Conservation (phyloP, 106 monocot genomes). For the Cymbidium sinense region DNA sequence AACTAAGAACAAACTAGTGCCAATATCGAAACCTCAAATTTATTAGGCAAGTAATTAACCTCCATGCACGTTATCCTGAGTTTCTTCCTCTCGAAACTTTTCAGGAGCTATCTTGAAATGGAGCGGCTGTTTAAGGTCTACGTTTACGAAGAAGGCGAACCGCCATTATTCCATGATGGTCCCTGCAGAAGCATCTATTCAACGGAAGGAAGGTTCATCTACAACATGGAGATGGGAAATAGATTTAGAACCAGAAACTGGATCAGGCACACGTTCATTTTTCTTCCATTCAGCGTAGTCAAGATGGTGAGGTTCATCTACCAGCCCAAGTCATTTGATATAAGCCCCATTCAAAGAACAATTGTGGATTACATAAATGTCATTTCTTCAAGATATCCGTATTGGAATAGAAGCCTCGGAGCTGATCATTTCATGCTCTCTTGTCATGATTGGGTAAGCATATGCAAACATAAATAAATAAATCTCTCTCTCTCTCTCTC, state of each 20-base stretch:
- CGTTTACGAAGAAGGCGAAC: constrained; percentile 62
- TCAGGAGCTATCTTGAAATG: constrained; percentile 71
- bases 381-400: constrained; percentile 19
- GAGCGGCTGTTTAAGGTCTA: constrained; percentile 52
- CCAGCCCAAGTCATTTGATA: constrained; percentile 12
- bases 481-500: too few species aligned
- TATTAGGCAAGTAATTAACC: neutral
- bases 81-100: neutral
- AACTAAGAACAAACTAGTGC: too few species aligned
- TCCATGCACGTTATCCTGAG: neutral
- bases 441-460: constrained; percentile 40
- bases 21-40: neutral
- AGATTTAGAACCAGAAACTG: constrained; percentile 30
- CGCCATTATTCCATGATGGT: constrained; percentile 61
- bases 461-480: too few species aligned
- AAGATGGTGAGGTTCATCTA: constrained; percentile 46
- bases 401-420: constrained; percentile 40
- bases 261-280: constrained; percentile 50
- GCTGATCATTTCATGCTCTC: constrained; percentile 39
- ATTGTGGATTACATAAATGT: constrained; percentile 26
- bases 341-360: constrained; percentile 20
- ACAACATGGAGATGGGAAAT: constrained; percentile 39
- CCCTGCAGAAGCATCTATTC: constrained; percentile 55
- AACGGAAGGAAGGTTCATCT: constrained; percentile 53
- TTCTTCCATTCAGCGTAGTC: constrained; percentile 57